Conservation (phyloP, 805 yeast genomes). For the Maudiozyma saulgeensis region DNA sequence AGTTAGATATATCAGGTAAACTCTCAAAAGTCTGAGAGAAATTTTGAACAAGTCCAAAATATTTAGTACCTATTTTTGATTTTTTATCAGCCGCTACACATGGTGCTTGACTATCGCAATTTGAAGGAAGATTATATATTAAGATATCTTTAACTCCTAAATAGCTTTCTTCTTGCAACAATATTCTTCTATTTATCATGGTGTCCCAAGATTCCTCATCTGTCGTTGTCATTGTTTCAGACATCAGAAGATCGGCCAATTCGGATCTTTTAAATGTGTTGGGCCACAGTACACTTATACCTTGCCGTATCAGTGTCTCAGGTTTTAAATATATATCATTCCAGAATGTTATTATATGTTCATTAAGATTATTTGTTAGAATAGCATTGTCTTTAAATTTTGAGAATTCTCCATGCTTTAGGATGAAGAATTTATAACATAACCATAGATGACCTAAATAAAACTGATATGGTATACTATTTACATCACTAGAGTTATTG, state of each 20-base stretch:
- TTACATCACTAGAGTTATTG: slow-evolving; percentile 5
- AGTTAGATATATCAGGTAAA: slow-evolving; percentile 22
- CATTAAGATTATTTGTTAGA: slow-evolving; percentile 23
- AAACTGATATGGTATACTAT: slow-evolving; percentile 21
- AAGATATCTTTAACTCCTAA: slow-evolving; percentile 24
- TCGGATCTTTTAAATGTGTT: slow-evolving; percentile 20
- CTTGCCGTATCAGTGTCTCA: slow-evolving; percentile 14
- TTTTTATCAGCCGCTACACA: not conserved
- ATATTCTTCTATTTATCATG: slow-evolving; percentile 17
- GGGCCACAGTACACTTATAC: slow-evolving; percentile 18
- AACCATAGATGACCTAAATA: slow-evolving; percentile 20
- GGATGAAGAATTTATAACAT: slow-evolving; percentile 20
- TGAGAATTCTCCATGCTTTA: slow-evolving; percentile 18
- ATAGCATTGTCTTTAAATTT: slow-evolving; percentile 19
- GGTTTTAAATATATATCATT: slow-evolving; percentile 20
- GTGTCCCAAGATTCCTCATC: slow-evolving; percentile 21
- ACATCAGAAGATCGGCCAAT: slow-evolving; percentile 3
- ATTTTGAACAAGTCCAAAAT: slow-evolving; percentile 23
- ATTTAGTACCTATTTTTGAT: slow-evolving; percentile 10
- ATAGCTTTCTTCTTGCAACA: slow-evolving; percentile 22
- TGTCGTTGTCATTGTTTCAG: not conserved
- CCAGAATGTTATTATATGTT: slow-evolving; percentile 26
- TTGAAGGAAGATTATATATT: slow-evolving; percentile 23
- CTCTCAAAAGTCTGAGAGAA: slow-evolving; percentile 18
- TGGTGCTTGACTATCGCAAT: not conserved